Evolutionary conservation across 2,329 filamentous ascomycete genomes (phyloP).

Genomic region (Aspergillus hiratsukae): DNA sequence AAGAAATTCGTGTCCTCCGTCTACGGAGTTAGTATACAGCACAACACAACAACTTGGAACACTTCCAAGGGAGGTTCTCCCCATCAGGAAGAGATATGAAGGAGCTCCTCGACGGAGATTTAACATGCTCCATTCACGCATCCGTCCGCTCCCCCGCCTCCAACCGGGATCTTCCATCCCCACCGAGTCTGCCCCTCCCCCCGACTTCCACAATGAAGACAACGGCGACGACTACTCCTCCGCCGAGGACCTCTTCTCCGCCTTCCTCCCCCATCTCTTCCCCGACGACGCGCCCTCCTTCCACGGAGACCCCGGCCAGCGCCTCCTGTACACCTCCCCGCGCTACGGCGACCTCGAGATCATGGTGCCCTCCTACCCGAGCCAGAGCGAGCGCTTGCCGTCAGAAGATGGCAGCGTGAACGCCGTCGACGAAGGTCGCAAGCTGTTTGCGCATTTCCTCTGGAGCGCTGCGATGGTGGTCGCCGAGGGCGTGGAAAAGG

Average conservation of each 20-base stretch:
- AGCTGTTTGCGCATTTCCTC: slow-evolving; percentile 56
- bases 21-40: no score
- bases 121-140: slow-evolving; percentile 27
- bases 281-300: slow-evolving; percentile 52
- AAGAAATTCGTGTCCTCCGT: no score
- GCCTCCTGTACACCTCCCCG: slow-evolving; percentile 47
- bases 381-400: slow-evolving; percentile 25
- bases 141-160: slow-evolving; percentile 29
- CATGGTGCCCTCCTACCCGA: slow-evolving; percentile 41
- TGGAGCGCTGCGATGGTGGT: slow-evolving; percentile 52
- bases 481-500: slow-evolving; percentile 39
- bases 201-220: no score
- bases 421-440: slow-evolving; percentile 43
- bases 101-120: no score
- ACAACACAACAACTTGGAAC: no score
- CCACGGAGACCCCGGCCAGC: slow-evolving; percentile 50
- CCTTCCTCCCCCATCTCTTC: slow-evolving; percentile 52
- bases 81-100: no score
- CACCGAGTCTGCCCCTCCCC: no score
- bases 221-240: no score
- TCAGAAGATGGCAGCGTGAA: slow-evolving; percentile 10
- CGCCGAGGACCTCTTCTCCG: no score
- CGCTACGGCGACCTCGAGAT: slow-evolving; percentile 39
- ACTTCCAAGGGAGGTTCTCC: no score
- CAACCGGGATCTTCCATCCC: slow-evolving; percentile 10